Conservation (phyloP, 148 eudicot species). For the Amaranthus palmeri region DNA sequence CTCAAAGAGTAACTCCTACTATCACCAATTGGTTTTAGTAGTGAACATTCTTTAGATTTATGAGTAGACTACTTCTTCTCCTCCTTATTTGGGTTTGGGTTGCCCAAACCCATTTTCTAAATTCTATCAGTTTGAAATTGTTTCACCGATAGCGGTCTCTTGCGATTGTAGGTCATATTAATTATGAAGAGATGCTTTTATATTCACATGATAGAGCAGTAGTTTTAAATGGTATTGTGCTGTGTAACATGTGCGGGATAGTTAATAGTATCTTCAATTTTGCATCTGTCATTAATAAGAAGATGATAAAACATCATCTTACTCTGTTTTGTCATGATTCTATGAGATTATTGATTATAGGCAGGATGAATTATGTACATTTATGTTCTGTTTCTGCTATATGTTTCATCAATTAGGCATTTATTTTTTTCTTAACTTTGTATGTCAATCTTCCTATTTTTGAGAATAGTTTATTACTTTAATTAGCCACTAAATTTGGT, state of each 20-base stretch:
- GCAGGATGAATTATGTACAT: neutral
- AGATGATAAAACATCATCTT: slow-evolving; percentile 8
- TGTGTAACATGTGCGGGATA: slow-evolving; percentile 23
- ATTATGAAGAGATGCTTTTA: slow-evolving; percentile 14
- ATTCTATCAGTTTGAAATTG: no score
- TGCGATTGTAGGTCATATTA: neutral
- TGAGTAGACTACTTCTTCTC: no score
- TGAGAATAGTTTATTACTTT: no score
- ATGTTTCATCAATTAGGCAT: neutral
- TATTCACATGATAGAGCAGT: slow-evolving; percentile 27
- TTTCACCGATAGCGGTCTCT: no score
- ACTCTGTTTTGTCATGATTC: slow-evolving; percentile 8
- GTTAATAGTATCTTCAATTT: slow-evolving; percentile 7
- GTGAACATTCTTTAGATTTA: no score
- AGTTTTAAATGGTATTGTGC: slow-evolving; percentile 14
- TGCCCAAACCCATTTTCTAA: no score
- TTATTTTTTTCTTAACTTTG: no score
- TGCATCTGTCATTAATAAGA: slow-evolving; percentile 11
- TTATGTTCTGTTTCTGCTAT: slow-evolving; percentile 7
- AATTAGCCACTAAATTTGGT: no score
- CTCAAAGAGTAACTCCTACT: no score
- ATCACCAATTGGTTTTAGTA: no score
- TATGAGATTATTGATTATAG: neutral
- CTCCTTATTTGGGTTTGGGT: no score
- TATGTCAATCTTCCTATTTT: no score